Evolutionary conservation across 495 filamentous ascomycete species (phyloP), one percentile per base, ranked within the genome.

Genomic region (Staphylotrichum longicolle): DNA sequence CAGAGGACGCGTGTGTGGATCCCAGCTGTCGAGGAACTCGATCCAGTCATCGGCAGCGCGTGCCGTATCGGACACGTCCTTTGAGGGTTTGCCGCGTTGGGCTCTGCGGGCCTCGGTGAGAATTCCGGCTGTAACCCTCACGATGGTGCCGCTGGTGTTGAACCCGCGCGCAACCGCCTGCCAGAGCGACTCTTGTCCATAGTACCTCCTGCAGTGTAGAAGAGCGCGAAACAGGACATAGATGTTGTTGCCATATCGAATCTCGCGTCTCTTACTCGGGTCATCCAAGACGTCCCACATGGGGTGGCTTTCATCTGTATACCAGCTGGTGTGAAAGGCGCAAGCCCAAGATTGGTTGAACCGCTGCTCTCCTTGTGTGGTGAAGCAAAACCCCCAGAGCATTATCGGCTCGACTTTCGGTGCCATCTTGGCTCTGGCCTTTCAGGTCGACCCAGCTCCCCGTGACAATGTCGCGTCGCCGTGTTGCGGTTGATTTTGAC

Each of bases 231-330:
- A 69, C 14, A 71, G 64, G 6, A 71, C 67, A 14, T 47, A 51
- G 11, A 71, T 47, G 40, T 71, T 71, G 69, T 71, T 71, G 14
- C 63, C 67, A 50, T 71, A 71, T 15, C 63, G 65, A 12, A 67
- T 52, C 45, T 66, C 67, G n/a, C 67, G 64, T 10, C 45, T 58
- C 54, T 62, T 64, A n/a, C 4, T 14, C 1, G 47, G 8, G 34
- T 58, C 58, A 2, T 61, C 63, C 4, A 65, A 30, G 1, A 40
- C 3, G 7, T 57, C 53, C 53, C 58, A 65, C 53, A 65, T 41
- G 0, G 58, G 40, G 53, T 65, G 54, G 14, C 9, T 5, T 7
- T 58, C 57, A 35, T 65, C 33, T 1, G 63, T 61, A 42, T 65
- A 65, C 40, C 49, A 47, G 54, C 53, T 61, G 33, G 47, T 58